These are phyloP conservation scores for Gracilaria gracilis DNA, from an alignment of 23 red algal species.

Conservation along the genomic window DNA sequence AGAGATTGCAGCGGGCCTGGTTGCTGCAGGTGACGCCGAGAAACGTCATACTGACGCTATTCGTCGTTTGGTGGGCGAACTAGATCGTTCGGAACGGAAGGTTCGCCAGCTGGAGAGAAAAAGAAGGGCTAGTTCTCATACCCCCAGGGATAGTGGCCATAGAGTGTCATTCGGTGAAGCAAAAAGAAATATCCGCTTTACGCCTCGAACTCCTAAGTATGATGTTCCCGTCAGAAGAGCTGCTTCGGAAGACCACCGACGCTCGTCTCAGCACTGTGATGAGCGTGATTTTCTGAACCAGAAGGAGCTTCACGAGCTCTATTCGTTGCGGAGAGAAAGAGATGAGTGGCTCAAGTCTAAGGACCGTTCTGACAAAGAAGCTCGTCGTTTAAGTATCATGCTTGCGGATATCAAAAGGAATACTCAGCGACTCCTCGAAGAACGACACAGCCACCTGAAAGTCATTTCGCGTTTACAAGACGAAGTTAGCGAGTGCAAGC, in stretches of 20 bases:
- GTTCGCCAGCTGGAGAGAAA: constrained; percentile 26
- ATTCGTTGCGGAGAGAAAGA: constrained; percentile 22
- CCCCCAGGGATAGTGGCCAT: background rate
- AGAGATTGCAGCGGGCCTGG: constrained; percentile 52
- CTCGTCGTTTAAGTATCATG: constrained; percentile 27
- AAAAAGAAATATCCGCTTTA: constrained; percentile 50
- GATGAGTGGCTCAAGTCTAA: constrained; percentile 25
- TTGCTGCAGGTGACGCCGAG: constrained; percentile 42
- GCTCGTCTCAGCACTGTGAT: background rate
- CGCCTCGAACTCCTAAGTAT: constrained; percentile 13
- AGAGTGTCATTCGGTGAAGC: constrained; percentile 26
- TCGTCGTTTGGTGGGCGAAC: constrained; percentile 41
- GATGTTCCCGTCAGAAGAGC: constrained; percentile 7
- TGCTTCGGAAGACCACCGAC: background rate
- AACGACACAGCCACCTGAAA: constrained; percentile 40
- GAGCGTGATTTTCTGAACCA: background rate
- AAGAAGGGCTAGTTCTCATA: constrained; percentile 1
- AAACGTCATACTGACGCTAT: constrained; percentile 48
- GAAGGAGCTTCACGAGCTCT: constrained; percentile 2
- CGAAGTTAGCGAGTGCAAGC: constrained; percentile 50
- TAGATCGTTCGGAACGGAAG: constrained; percentile 45
- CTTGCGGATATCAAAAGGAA: constrained; percentile 50
- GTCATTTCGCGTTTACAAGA: constrained; percentile 44
- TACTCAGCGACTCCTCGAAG: constrained; percentile 40
- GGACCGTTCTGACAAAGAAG: constrained; percentile 33